Base-by-base conservation (phyloP, 768 basidiomycete species). In the Lyophyllum semitale region DNA sequence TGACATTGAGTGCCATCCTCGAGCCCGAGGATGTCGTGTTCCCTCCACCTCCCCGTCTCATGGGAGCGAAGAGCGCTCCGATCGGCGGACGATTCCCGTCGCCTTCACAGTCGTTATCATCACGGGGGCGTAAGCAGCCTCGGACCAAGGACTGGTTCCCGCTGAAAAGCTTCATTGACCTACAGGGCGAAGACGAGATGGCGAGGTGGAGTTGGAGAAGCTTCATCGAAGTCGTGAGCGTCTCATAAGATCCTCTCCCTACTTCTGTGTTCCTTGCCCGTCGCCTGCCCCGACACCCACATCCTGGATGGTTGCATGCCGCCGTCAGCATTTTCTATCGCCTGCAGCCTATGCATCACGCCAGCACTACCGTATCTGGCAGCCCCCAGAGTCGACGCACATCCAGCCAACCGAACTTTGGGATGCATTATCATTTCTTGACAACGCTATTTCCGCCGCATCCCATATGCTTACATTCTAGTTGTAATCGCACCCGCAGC, bases 141-240 rank as follows among this genome's bases (percentile, higher is more conserved):
- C 35, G 48, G 15, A 61, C 61, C 64, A 51, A 75, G 62, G 84
- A 84, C 15, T 80, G 83, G 77, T 79, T 85, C 56, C 80, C 82
- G 0, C 71, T 87, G 43, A 77, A 77, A 57, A 85, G 84, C 59
- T 88, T 88, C 68, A 87, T 88, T 52, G 85, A 88, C 63, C 70
- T 88, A 47, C 76, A 75, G 53, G 59, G 59, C 29, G 81, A 83
- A 32, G 78, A 80, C 23, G 71, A 77, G 26, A 55, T 63, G n/a
- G 66, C 73, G 22, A 69, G 72, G 4, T 81, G 83, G 72, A 76
- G 75, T 50, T 87, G 84, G 85, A 73, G 84, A 59, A 84, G 83
- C 68, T 83, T 87, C 64, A 81, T 88, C 61, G 81, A 87, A 65
- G 78, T 87, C 15, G 72, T 77, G 13, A 72, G 63, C 48, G 66